A percentile compares a stretch with the other conserved stretches of the same genome.
These are phyloP conservation scores for Gleditsia sinensis DNA, from an alignment of 306 rosid species.

Conservation along the genomic window DNA sequence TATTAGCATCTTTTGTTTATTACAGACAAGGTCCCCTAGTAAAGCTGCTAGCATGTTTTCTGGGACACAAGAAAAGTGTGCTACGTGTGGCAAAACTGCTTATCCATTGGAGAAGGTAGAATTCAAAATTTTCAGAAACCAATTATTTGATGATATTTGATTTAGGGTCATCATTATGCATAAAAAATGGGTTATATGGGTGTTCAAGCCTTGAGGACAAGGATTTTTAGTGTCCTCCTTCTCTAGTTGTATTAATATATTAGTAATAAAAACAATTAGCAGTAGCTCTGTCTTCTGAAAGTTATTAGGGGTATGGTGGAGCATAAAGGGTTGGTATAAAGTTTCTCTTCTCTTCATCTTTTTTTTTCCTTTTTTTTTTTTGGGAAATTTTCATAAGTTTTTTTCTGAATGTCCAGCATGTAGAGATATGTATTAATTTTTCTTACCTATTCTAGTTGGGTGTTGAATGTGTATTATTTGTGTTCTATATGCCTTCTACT, in stretches of 20 bases:
- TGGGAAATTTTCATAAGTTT: background rate
- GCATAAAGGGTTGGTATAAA: background rate
- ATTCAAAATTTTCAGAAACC: background rate
- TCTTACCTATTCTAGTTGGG: background rate
- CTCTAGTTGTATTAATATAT: too few relatives aligned
- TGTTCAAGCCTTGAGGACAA: background rate
- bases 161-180: background rate
- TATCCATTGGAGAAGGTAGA: slow-evolving; percentile 85
- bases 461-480: background rate
- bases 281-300: background rate
- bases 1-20: slow-evolving; percentile 31
- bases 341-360: background rate
- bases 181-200: background rate
- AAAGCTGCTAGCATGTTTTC: slow-evolving; percentile 91
- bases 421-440: background rate
- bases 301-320: background rate
- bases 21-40: slow-evolving; percentile 83
- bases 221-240: too few relatives aligned
- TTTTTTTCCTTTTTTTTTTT: too few relatives aligned
- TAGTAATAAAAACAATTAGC: background rate
- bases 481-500: background rate
- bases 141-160: background rate
- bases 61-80: slow-evolving; percentile 86
- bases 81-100: slow-evolving; percentile 80
- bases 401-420: background rate